Conservation (phyloP, 2,329 filamentous ascomycete genomes). For the Fusarium sp. region DNA sequence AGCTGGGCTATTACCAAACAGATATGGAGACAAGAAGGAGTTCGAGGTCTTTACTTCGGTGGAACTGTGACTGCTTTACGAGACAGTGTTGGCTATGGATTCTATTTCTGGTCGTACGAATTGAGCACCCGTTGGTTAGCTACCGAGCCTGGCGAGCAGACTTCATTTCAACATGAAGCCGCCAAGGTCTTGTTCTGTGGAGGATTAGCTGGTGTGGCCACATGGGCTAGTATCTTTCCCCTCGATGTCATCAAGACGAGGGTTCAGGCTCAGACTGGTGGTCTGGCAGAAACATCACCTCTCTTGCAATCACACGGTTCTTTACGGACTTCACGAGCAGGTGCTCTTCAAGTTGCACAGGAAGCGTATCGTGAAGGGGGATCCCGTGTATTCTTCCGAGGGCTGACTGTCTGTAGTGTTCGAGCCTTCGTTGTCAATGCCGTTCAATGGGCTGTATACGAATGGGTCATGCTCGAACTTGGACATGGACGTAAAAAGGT, state of each 20-base stretch:
- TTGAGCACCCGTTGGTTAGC: constrained; percentile 70
- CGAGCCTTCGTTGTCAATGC: constrained; percentile 94
- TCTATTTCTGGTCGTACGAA: constrained; percentile 97
- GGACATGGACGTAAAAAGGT: constrained; percentile 44
- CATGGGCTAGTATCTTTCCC: constrained; percentile 92
- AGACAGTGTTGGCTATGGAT: constrained; percentile 94
- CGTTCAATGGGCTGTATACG: constrained; percentile 91
- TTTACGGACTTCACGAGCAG: constrained; percentile 49
- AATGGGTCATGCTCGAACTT: constrained; percentile 80
- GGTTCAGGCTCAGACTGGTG: constrained; percentile 77
- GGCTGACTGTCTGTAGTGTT: constrained; percentile 82
- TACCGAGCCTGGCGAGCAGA: constrained; percentile 28
- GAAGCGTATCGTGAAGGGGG: constrained; percentile 75
- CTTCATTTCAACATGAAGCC: constrained; percentile 58
- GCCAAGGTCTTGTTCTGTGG: constrained; percentile 82
- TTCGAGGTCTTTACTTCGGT: constrained; percentile 82
- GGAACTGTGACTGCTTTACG: constrained; percentile 83
- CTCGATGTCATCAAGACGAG: constrained; percentile 93
- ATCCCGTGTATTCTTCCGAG: constrained; percentile 73
- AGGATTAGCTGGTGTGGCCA: constrained; percentile 86
- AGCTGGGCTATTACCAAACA: constrained; percentile 73
- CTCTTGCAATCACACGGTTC: constrained; percentile 38
- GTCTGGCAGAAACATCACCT: constrained; percentile 27
- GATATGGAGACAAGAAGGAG: constrained; percentile 67
- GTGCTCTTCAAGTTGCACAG: constrained; percentile 72